phyloP scores from a whole-genome alignment of 192 early-diverging fungal species.

The Funneliformis mosseae region DNA sequence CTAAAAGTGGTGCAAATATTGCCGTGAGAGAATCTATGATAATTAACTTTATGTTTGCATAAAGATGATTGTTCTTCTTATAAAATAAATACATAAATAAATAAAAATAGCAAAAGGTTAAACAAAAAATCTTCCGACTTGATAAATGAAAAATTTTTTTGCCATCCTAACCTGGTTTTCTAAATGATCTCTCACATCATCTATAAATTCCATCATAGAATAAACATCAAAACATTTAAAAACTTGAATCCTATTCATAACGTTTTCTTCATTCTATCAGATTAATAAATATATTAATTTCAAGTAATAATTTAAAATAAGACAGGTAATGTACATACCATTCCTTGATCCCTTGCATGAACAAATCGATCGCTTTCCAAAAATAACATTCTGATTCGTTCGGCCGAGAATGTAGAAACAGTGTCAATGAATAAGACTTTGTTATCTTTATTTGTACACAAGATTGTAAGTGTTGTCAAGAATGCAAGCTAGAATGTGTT shows the following conservation, averaged over 20 bases:
- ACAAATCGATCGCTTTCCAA: constrained; percentile 14
- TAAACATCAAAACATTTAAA: constrained; percentile 10
- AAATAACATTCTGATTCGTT: neutral
- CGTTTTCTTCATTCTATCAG: neutral
- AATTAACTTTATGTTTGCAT: constrained; percentile 18
- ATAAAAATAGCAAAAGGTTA: neutral
- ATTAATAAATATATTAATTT: neutral
- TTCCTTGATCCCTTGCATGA: neutral
- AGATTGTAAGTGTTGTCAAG: neutral
- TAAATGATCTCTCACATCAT: neutral
- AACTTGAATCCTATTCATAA: neutral
- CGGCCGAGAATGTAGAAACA: neutral
- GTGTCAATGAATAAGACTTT: constrained; percentile 33
- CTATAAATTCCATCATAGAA: neutral
- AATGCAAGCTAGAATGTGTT: neutral
- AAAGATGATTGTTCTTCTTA: neutral
- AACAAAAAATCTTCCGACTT: too few relatives aligned
- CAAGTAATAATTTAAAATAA: neutral
- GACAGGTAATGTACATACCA: neutral
- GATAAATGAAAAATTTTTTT: neutral
- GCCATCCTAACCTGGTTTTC: neutral
- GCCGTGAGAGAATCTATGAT: constrained; percentile 10
- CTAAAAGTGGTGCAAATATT: constrained; percentile 10
- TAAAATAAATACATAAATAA: neutral
- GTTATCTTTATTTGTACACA: neutral